phyloP scores from a whole-genome alignment of 352 stramenopile genomes.

The Elongisporangium prolatum region DNA sequence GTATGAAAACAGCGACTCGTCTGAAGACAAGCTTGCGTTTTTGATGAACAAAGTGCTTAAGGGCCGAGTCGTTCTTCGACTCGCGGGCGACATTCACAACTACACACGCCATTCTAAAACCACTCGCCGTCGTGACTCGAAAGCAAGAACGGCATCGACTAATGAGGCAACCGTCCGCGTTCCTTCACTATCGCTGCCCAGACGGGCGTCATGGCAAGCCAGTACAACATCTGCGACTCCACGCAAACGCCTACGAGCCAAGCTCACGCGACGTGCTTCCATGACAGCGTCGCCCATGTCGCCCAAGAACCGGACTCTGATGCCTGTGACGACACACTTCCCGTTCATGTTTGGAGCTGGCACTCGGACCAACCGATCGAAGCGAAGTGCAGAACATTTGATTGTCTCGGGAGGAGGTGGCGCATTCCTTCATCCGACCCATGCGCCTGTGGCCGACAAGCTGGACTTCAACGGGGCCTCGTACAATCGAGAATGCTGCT shows the following conservation, averaged over 20 bases:
- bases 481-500: conserved; percentile 82
- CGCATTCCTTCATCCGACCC: conserved; percentile 88
- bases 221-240: not conserved
- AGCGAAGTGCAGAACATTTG: conserved; percentile 46
- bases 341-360: conserved; percentile 47
- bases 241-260: not conserved
- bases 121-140: conserved; percentile 19
- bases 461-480: conserved; percentile 56
- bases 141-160: not conserved
- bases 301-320: conserved; percentile 10
- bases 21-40: conserved; percentile 76
- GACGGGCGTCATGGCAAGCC: not conserved
- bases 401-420: conserved; percentile 90
- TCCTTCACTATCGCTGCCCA: not conserved
- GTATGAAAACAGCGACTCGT: conserved; percentile 70
- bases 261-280: not conserved
- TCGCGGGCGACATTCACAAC: conserved; percentile 93
- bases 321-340: conserved; percentile 69
- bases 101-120: conserved; percentile 87
- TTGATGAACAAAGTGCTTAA: conserved; percentile 71
- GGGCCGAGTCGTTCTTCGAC: conserved; percentile 63
- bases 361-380: conserved; percentile 2
- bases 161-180: not conserved
- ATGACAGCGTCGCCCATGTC: conserved; percentile 1
- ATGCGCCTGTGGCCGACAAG: conserved; percentile 51